A percentile compares a stretch with the other conserved stretches of the same genome.
These are phyloP conservation scores for Saccharomyces hybrid DNA, from an alignment of 1,139 yeast genomes.

Conservation along the genomic window DNA sequence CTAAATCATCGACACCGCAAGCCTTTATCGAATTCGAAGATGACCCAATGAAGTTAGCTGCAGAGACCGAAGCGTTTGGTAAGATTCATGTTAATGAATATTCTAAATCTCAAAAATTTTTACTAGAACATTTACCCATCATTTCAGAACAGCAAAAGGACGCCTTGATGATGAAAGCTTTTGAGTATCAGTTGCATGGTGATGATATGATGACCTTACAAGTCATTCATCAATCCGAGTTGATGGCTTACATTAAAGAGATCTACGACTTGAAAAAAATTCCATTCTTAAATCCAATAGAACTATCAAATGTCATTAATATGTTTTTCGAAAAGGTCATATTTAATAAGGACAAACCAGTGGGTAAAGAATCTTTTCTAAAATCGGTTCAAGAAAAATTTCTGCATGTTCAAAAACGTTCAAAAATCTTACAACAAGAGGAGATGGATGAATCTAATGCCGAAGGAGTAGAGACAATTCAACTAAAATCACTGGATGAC, in stretches of 20 bases:
- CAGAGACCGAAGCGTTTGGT: slow-evolving; percentile 62
- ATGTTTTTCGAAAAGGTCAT: slow-evolving; percentile 62
- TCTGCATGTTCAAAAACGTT: slow-evolving; percentile 67
- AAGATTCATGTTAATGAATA: slow-evolving; percentile 43
- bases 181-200: slow-evolving; percentile 67
- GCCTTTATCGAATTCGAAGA: slow-evolving; percentile 28
- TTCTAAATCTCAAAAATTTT: slow-evolving; percentile 45
- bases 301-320: slow-evolving; percentile 50
- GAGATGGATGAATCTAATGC: slow-evolving; percentile 31
- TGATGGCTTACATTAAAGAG: slow-evolving; percentile 69
- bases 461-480: slow-evolving; percentile 69
- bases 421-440: slow-evolving; percentile 50
- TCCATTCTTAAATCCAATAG: slow-evolving; percentile 29
- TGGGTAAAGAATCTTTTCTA: slow-evolving; percentile 36
- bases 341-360: slow-evolving; percentile 45
- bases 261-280: slow-evolving; percentile 42
- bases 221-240: slow-evolving; percentile 69
- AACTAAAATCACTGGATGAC: slow-evolving; percentile 82
- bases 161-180: slow-evolving; percentile 87
- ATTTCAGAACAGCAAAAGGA: slow-evolving; percentile 83
- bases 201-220: slow-evolving; percentile 47
- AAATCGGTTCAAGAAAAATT: slow-evolving; percentile 68
- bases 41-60: slow-evolving; percentile 42
- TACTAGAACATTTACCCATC: slow-evolving; percentile 53
- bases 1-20: slow-evolving; percentile 7